A percentile compares a stretch with the other conserved stretches of the same genome.
Evolutionary conservation across 1,139 yeast genomes (phyloP).

Genomic region (Entelexis paramagnoliae): DNA sequence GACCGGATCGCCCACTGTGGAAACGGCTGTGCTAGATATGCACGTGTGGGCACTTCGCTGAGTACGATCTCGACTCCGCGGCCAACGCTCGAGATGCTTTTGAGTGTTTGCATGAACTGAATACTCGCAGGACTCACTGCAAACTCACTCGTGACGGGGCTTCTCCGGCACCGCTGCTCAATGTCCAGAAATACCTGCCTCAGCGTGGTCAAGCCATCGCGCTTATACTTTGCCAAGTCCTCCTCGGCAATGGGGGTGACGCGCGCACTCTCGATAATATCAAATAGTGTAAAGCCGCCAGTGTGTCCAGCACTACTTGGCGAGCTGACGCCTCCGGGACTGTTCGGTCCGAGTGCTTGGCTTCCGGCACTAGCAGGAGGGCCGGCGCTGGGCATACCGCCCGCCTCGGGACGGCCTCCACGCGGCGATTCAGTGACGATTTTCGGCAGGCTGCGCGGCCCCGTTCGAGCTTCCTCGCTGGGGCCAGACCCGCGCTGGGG

Average conservation of each 20-base stretch:
- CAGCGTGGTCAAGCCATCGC: conserved; percentile 16
- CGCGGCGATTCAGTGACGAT: background rate
- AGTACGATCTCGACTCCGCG: conserved; percentile 21
- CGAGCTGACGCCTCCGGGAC: conserved; percentile 1
- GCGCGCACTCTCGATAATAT: conserved; percentile 14
- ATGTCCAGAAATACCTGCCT: conserved; percentile 15
- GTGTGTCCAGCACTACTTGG: background rate
- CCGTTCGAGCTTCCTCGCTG: background rate
- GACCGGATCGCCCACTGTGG: conserved; percentile 23
- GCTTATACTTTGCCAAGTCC: conserved; percentile 15
- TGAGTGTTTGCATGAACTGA: conserved; percentile 16
- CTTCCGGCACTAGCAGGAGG: background rate
- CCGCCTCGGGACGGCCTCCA: background rate
- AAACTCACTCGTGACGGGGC: conserved; percentile 22
- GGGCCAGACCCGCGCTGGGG: background rate
- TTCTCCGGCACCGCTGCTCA: conserved; percentile 12
- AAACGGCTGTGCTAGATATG: conserved; percentile 22
- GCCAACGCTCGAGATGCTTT: conserved; percentile 6
- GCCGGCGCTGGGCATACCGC: background rate
- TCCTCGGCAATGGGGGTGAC: background rate
- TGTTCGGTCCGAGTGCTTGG: background rate
- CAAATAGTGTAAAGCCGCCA: conserved; percentile 17
- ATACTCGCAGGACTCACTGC: conserved; percentile 23
- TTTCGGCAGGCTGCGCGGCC: background rate
- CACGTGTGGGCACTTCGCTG: conserved; percentile 21